Evolutionary conservation across 2,329 filamentous ascomycete genomes (phyloP).

Genomic region (Bipolaris victoriae): DNA sequence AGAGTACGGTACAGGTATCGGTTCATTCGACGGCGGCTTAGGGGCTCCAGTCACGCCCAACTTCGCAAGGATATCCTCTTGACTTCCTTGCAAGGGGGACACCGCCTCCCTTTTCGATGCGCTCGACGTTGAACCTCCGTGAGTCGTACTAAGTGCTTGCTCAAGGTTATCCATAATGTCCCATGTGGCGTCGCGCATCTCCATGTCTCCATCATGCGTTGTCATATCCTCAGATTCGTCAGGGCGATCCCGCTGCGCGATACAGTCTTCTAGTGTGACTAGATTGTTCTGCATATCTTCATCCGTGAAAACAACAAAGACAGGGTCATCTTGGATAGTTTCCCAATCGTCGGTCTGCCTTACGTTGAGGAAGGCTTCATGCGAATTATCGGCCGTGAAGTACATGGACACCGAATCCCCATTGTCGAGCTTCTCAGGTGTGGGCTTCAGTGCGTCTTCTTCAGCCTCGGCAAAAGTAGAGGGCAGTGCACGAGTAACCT

Average conservation of each 20-base stretch:
- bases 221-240: constrained; percentile 36
- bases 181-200: constrained; percentile 45
- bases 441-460: constrained; percentile 50
- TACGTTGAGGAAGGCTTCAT: constrained; percentile 55
- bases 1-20: constrained; percentile 19
- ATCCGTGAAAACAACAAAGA: constrained; percentile 55
- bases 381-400: constrained; percentile 51
- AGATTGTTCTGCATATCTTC: constrained; percentile 47
- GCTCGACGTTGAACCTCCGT: constrained; percentile 18
- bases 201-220: constrained; percentile 38
- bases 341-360: constrained; percentile 59
- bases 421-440: constrained; percentile 45
- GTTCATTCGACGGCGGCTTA: constrained; percentile 41
- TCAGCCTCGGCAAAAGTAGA: constrained; percentile 54
- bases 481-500: constrained; percentile 52
- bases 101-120: constrained; percentile 1
- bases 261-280: constrained; percentile 53
- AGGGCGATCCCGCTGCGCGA: constrained; percentile 48
- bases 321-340: constrained; percentile 56
- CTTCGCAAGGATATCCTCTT: constrained; percentile 47
- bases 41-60: constrained; percentile 48
- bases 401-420: constrained; percentile 59
- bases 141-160: constrained; percentile 43
- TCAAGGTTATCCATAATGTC: constrained; percentile 51
- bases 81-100: constrained; percentile 27